Conservation (phyloP, 805 yeast genomes). For the Maudiozyma serrabonitensis region DNA sequence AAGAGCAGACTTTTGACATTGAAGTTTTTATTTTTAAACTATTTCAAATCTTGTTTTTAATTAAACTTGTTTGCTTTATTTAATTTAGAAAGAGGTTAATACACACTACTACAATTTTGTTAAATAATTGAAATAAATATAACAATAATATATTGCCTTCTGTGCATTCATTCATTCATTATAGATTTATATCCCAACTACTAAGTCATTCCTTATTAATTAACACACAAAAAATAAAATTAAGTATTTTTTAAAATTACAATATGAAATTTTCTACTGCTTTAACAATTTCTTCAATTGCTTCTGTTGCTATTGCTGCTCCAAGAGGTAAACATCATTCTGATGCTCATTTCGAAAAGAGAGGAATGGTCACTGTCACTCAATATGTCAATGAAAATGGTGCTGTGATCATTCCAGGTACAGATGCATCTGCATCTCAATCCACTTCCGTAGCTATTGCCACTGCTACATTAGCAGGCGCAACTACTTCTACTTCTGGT, state of each 20-base stretch:
- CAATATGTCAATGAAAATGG: constrained; percentile 23
- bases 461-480: constrained; percentile 22
- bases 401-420: constrained; percentile 16
- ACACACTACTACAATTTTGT: background rate
- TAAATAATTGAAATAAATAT: background rate
- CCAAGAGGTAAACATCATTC: constrained; percentile 15
- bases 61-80: too few relatives aligned
- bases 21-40: too few relatives aligned
- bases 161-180: background rate
- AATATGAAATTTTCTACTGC: constrained; percentile 13
- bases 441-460: constrained; percentile 6
- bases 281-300: constrained; percentile 12
- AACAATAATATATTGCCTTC: background rate
- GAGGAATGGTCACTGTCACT: constrained; percentile 25
- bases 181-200: background rate
- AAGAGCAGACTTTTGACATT: too few relatives aligned
- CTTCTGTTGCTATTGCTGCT: constrained; percentile 11
- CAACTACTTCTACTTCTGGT: background rate
- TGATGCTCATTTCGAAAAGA: constrained; percentile 15
- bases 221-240: background rate
- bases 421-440: constrained; percentile 8
- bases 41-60: too few relatives aligned
- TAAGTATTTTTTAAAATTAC: background rate
- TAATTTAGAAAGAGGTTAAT: background rate
- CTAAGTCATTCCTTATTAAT: background rate